Base-by-base conservation (phyloP, 2,329 filamentous ascomycete species). In the Pseudogymnoascus sp. region DNA sequence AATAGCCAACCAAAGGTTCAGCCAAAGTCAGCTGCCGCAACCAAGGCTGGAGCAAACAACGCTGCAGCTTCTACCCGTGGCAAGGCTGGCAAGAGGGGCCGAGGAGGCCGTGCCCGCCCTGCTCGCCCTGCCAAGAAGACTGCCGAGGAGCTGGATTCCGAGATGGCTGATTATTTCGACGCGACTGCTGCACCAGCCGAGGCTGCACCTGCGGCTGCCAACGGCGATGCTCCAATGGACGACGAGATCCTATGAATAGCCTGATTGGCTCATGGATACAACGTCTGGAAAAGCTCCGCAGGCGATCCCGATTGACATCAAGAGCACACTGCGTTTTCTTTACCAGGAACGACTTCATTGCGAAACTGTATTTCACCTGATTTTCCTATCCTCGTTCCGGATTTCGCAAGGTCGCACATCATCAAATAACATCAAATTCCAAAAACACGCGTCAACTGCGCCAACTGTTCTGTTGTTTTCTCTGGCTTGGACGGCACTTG, bases 151-250 rank as follows among this genome's bases (percentile, higher is more conserved):
- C 86, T 99, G 25, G 94, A 99, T 75, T 92, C 91, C 4, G 94
- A 99, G 76, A 99, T 99, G 94, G 87, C 86, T 19, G 94, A 97
- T 76, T 99, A 99, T 79, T 97, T 95, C 74, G 73, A 77, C 67
- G 77, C 76, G 60, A 79, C 79, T 67, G 77, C 78, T 41, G 74
- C 77, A 60, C 80, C 78, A 62, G 74, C 75, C 42, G 75, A 81
- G 64, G 69, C 77, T 49, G 79, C 75, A 22, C 77, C 78, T 65
- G 82, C 81, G 67, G 75, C 65, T 36, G 65, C 67, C 42, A 64
- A 65, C 49, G 67, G 63, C n/a, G 62, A 65, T 30, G 69, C 67
- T 30, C 65, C 81, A n/a, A 88, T 88, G 85, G 84, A 86, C 68
- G 84, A 88, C 65, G 85, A 87, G 69, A 86, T 87, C 62, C 76